Conservation (phyloP, 306 rosid species). For the Erythrophleum fordii region DNA sequence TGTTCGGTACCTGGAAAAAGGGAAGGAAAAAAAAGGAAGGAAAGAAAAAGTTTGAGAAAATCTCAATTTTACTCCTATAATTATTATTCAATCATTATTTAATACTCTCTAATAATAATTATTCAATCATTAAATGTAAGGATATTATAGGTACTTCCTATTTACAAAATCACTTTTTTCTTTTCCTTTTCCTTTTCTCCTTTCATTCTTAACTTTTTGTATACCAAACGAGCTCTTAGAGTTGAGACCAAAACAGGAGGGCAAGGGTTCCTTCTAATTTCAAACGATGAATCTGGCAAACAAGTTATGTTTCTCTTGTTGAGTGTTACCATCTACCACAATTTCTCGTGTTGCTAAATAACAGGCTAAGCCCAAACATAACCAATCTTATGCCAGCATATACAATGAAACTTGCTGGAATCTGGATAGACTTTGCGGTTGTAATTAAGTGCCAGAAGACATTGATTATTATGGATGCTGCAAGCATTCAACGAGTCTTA, state of each 20-base stretch:
- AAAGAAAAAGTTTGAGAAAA: too few species aligned
- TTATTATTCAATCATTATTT: too few species aligned
- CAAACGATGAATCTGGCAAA: background rate
- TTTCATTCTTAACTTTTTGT: too few species aligned
- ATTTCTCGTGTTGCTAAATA: background rate
- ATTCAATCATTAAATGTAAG: too few species aligned
- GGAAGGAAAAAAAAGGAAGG: too few species aligned
- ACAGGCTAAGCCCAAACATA: background rate
- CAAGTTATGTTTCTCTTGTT: background rate
- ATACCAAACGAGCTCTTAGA: too few species aligned
- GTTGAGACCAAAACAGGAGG: background rate
- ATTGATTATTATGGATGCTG: background rate
- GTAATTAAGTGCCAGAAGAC: background rate
- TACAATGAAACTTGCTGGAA: background rate
- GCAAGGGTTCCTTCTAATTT: background rate
- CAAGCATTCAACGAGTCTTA: background rate
- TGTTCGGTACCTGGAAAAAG: too few species aligned
- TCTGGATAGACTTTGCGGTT: background rate
- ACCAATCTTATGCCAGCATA: background rate
- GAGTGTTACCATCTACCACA: background rate
- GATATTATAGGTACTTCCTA: too few species aligned
- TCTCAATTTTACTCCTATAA: too few species aligned
- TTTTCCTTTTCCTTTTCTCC: too few species aligned
- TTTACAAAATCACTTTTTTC: too few species aligned
- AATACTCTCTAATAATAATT: too few species aligned